phyloP scores from a whole-genome alignment of 169 alveolate species.

The Cardiosporidium cionae region DNA sequence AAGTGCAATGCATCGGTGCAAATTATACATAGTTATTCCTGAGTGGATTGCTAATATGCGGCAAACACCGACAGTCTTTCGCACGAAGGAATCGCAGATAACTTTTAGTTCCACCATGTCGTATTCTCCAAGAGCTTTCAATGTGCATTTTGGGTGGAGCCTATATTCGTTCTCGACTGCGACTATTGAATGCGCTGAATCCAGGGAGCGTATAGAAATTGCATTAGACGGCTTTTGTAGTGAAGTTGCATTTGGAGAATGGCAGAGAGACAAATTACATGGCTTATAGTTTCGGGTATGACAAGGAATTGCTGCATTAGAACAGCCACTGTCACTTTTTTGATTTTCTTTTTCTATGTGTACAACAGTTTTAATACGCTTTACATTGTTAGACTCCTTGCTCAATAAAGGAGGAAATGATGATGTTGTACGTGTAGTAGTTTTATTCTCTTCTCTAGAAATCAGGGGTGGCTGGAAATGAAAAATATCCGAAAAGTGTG shows the following conservation, averaged over 20 bases:
- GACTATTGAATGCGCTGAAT: too few relatives aligned
- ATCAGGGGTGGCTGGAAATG: too few relatives aligned
- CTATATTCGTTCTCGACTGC: too few relatives aligned
- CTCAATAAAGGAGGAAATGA: too few relatives aligned
- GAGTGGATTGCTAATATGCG: not conserved
- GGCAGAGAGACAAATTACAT: too few relatives aligned
- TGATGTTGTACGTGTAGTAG: not conserved
- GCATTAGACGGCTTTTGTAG: not conserved
- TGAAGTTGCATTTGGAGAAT: not conserved
- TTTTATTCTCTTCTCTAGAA: too few relatives aligned
- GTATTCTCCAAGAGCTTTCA: not conserved
- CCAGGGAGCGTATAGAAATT: not conserved
- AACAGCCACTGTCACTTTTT: too few relatives aligned
- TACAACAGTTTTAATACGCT: not conserved
- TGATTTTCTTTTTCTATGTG: too few relatives aligned
- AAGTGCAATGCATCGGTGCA: not conserved
- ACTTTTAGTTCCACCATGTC: not conserved
- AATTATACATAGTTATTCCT: not conserved
- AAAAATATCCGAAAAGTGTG: not conserved
- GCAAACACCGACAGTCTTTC: not conserved
- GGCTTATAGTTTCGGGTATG: too few relatives aligned
- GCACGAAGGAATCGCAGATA: not conserved
- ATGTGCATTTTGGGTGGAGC: not conserved
- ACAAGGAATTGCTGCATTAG: not conserved
- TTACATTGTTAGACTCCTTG: too few relatives aligned